Percentiles rank a stretch among this genome's conserved stretches.
Conservation (phyloP, 1,284 basidiomycete species). For the Apiotrichum montevideense region DNA sequence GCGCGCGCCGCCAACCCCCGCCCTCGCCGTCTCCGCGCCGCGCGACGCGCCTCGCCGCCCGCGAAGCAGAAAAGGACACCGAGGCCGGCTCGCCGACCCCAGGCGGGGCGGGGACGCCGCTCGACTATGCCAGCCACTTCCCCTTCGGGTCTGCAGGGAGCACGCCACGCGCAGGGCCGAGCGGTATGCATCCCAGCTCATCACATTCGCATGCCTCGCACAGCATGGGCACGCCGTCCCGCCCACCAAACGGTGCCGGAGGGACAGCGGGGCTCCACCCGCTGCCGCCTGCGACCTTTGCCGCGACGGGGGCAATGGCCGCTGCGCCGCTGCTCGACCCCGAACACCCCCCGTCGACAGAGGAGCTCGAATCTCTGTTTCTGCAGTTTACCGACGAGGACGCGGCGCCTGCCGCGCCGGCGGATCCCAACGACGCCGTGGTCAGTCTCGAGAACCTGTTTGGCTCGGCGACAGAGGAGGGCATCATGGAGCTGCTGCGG, state of each 20-base stretch:
- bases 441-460: slow-evolving; percentile 12
- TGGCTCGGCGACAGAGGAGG: slow-evolving; percentile 8
- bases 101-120: background rate
- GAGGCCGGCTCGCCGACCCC: slow-evolving; percentile 11
- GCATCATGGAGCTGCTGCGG: slow-evolving; percentile 14
- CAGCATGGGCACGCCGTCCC: too few relatives aligned
- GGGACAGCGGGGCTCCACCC: background rate
- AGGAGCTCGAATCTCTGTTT: slow-evolving; percentile 13
- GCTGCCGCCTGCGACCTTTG: too few relatives aligned
- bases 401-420: background rate
- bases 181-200: too few relatives aligned
- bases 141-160: slow-evolving; percentile 4
- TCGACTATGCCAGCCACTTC: slow-evolving; percentile 12
- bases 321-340: background rate
- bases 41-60: slow-evolving; percentile 23
- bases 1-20: slow-evolving; percentile 17
- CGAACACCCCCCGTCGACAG: background rate
- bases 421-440: background rate
- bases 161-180: background rate
- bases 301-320: background rate
- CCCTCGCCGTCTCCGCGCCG: slow-evolving; percentile 23
- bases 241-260: background rate
- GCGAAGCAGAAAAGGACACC: background rate
- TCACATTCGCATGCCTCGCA: too few relatives aligned
- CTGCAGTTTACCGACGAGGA: slow-evolving; percentile 14